Evolutionary conservation across 768 basidiomycete genomes (phyloP).

Genomic region (Russula sp.): DNA sequence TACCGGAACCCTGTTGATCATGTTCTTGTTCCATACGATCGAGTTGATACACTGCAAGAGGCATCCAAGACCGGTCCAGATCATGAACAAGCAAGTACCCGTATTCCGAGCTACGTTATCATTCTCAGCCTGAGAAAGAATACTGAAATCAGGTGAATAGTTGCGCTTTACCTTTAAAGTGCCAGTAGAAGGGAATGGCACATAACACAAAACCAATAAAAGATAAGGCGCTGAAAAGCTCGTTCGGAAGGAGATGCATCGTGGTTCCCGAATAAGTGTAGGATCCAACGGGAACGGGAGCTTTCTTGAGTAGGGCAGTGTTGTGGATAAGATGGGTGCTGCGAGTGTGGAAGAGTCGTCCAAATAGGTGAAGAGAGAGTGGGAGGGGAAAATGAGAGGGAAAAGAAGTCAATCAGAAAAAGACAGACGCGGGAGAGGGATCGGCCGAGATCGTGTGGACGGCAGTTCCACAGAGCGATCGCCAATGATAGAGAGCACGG

Average conservation of each 20-base stretch:
- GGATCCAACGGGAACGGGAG: no score
- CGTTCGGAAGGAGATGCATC: conserved; percentile 11
- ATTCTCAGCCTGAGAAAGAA: neutral
- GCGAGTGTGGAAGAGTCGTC: no score
- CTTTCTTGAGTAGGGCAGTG: no score
- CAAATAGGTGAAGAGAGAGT: no score
- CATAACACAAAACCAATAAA: conserved; percentile 49
- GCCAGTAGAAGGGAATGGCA: conserved; percentile 53
- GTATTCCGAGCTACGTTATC: conserved; percentile 55
- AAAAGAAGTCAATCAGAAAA: no score
- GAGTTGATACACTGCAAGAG: neutral
- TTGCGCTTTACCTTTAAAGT: conserved; percentile 43
- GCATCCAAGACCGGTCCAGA: conserved; percentile 51
- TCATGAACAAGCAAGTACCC: conserved; percentile 70
- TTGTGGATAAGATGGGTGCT: no score
- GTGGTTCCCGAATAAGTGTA: no score
- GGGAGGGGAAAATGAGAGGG: no score
- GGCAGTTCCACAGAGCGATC: no score
- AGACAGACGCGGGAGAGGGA: no score
- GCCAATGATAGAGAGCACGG: no score
- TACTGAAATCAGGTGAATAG: neutral
- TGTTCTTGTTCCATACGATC: neutral
- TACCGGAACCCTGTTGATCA: neutral
- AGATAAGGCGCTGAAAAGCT: conserved; percentile 38
- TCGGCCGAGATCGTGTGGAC: no score